A percentile compares a stretch with the other conserved stretches of the same genome.
Evolutionary conservation across 169 alveolate species (phyloP).

Genomic region (Ophryocystis elektroscirrha): DNA sequence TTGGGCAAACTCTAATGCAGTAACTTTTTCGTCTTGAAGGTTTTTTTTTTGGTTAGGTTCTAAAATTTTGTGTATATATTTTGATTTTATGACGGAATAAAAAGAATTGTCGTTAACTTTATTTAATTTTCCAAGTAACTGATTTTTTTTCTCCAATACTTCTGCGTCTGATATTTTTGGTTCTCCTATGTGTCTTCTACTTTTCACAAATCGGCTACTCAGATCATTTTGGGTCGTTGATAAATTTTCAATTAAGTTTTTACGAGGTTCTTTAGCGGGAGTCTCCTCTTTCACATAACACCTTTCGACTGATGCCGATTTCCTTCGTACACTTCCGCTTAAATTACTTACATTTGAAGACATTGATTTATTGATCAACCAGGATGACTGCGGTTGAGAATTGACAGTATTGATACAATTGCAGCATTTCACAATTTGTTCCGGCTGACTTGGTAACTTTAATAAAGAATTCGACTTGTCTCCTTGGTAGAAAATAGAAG

Average conservation of each 20-base stretch:
- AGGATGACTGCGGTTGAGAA: no score
- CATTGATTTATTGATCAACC: no score
- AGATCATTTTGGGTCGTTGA: conserved; percentile 3
- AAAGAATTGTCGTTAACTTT: conserved; percentile 3
- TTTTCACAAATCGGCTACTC: neutral
- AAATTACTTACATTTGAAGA: no score
- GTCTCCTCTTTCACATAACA: no score
- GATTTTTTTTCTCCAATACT: conserved; percentile 1
- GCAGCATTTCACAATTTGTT: no score
- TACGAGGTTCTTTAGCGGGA: neutral
- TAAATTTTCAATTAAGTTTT: neutral
- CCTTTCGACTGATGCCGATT: no score
- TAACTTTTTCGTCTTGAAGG: conserved; percentile 1
- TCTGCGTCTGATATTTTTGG: neutral
- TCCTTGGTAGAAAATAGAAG: no score
- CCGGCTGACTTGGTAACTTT: no score
- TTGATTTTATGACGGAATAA: neutral
- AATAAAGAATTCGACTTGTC: no score
- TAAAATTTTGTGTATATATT: neutral
- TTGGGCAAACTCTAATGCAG: conserved; percentile 22
- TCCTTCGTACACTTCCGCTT: no score
- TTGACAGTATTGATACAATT: no score
- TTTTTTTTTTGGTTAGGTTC: neutral
- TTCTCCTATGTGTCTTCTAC: conserved; percentile 3
- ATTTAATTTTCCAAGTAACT: neutral